These are phyloP conservation scores for Protomyces lactucae-debilis DNA, from an alignment of 1,139 yeast genomes.

Conservation along the genomic window DNA sequence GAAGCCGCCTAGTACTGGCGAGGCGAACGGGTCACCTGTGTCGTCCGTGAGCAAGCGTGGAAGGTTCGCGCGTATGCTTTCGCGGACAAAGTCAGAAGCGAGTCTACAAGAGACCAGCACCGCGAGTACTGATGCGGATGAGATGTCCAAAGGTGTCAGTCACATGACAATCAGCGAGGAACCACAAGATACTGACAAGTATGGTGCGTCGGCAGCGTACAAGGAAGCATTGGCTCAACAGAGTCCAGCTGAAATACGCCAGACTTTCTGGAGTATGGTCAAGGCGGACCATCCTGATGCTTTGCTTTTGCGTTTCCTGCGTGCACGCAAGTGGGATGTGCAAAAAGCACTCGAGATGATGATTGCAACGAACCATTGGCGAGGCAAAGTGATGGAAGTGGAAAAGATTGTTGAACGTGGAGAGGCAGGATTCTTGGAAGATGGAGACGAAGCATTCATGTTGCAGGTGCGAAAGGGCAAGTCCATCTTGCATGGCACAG, in stretches of 20 bases:
- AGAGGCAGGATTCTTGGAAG: conserved; percentile 47
- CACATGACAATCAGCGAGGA: conserved; percentile 26
- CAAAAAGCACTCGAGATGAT: conserved; percentile 62
- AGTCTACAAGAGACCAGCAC: not conserved
- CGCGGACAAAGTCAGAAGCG: conserved; percentile 17
- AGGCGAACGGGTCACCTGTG: not conserved
- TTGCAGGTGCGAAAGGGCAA: conserved; percentile 46
- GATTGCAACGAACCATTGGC: conserved; percentile 65
- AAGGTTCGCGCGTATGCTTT: conserved; percentile 25
- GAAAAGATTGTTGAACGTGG: conserved; percentile 58
- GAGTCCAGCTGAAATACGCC: conserved; percentile 34
- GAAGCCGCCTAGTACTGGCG: conserved; percentile 34
- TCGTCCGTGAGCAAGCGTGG: conserved; percentile 18
- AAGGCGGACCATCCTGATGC: conserved; percentile 64
- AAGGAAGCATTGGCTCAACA: conserved; percentile 34
- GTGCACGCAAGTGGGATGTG: conserved; percentile 72
- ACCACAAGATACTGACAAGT: conserved; percentile 32
- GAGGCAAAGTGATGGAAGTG: conserved; percentile 52
- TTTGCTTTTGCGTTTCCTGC: conserved; percentile 56
- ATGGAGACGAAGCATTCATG: conserved; percentile 47
- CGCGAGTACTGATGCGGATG: not conserved
- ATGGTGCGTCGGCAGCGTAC: conserved; percentile 33
- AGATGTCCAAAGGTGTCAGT: not conserved
- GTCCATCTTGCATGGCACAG: conserved; percentile 62
- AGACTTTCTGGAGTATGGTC: conserved; percentile 51